These are phyloP conservation scores for Nannizziopsis barbatae DNA, from an alignment of 2,329 filamentous ascomycete genomes.

Conservation along the genomic window DNA sequence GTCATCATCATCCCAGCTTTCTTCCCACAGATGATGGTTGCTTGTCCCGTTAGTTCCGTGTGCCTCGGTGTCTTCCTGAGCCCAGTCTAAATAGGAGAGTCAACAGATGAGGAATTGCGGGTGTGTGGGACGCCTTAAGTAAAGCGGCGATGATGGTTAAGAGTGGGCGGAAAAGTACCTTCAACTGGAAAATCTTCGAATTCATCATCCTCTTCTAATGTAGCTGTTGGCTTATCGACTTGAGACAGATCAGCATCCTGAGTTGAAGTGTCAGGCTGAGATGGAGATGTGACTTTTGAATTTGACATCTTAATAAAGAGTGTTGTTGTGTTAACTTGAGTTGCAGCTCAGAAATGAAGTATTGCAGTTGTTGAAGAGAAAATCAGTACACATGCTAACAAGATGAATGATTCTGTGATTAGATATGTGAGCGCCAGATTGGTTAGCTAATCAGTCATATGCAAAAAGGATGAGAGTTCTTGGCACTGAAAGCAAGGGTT, in stretches of 20 bases:
- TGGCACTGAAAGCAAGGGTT: too few relatives aligned
- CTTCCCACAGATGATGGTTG: slow-evolving; percentile 81
- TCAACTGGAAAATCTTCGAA: slow-evolving; percentile 98
- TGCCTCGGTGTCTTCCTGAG: slow-evolving; percentile 77
- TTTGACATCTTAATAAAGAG: slow-evolving; percentile 1
- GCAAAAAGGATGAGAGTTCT: too few relatives aligned
- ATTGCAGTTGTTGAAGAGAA: too few relatives aligned
- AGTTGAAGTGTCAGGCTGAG: slow-evolving; percentile 32
- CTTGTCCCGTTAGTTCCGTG: slow-evolving; percentile 46
- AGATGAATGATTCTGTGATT: too few relatives aligned
- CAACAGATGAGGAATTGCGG: neutral
- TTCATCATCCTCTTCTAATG: slow-evolving; percentile 93
- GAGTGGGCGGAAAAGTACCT: slow-evolving; percentile 43
- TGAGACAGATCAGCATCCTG: slow-evolving; percentile 20
- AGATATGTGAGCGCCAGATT: too few relatives aligned
- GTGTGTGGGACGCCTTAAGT: neutral
- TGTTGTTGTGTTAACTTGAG: too few relatives aligned
- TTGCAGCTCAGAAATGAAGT: too few relatives aligned
- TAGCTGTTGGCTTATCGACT: slow-evolving; percentile 53
- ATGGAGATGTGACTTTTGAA: neutral
- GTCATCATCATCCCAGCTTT: slow-evolving; percentile 99
- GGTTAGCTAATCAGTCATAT: too few relatives aligned
- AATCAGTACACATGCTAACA: too few relatives aligned
- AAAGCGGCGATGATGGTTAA: neutral
- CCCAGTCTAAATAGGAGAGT: slow-evolving; percentile 58